These are phyloP conservation scores for Obelidium mucronatum DNA, from an alignment of 192 early-diverging fungal genomes.

Conservation along the genomic window DNA sequence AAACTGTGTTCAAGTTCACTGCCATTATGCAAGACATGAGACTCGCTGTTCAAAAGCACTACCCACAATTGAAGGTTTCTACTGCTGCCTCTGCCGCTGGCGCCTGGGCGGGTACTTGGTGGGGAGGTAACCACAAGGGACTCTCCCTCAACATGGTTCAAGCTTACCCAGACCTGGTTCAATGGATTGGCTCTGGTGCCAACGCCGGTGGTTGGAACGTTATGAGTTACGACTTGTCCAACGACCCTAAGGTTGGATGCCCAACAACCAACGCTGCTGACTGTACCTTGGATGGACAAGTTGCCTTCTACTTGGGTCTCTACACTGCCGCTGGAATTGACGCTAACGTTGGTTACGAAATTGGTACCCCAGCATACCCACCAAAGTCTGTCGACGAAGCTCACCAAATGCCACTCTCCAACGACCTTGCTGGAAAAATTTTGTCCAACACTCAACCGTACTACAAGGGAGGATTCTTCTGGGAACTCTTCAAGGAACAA, in stretches of 20 bases:
- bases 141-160: conserved; percentile 3
- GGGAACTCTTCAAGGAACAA: conserved; percentile 12
- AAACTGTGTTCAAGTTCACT: conserved; percentile 34
- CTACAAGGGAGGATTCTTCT: conserved; percentile 18
- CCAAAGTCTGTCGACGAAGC: not conserved
- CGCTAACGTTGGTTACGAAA: conserved; percentile 28
- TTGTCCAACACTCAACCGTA: conserved; percentile 26
- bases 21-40: conserved; percentile 65
- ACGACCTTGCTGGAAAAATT: not conserved
- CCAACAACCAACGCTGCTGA: not conserved
- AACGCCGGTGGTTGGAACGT: conserved; percentile 30
- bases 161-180: conserved; percentile 14
- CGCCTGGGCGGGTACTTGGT: conserved; percentile 26
- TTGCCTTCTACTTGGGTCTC: conserved; percentile 17
- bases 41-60: conserved; percentile 67
- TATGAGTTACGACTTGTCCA: conserved; percentile 29
- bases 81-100: conserved; percentile 29
- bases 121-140: conserved; percentile 30
- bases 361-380: conserved; percentile 21
- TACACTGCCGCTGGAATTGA: conserved; percentile 18
- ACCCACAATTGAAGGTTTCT: conserved; percentile 26
- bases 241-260: conserved; percentile 12
- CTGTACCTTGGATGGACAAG: conserved; percentile 21
- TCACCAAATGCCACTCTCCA: conserved; percentile 18
- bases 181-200: conserved; percentile 12